Base-by-base conservation (phyloP, 768 basidiomycete genomes). In the Suillus weaverae region DNA sequence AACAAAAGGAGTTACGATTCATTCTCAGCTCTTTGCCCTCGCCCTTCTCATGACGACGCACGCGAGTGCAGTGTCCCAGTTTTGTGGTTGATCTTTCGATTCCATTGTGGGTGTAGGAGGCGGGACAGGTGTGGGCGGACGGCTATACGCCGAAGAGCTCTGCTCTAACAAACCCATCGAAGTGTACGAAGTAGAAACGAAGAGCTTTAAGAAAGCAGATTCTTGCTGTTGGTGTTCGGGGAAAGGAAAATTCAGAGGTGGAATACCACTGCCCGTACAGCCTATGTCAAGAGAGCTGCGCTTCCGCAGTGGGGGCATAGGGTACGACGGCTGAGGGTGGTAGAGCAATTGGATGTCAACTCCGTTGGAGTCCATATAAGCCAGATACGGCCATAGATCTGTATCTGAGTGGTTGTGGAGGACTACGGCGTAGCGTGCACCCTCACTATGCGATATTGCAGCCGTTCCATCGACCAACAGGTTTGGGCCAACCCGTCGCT, bases 351-450 rank as follows among this genome's bases (percentile, higher is more conserved):
- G 83, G 66, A 85, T 85, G 60, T 78, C 80, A 64, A 86, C 83
- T 46, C 79, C 82, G 62, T 79, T 81, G 3, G 85, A 81, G 69
- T 88, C 85, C 84, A 89, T 84, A 70, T 84, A 86, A 1, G 81
- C 81, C 39, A 89, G 78, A 70, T 86, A 87, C 38, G 87, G 86
- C 87, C 86, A 89, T 35, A 89, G 80, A 70, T 85, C 83, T 63
- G 73, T 67, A 67, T 81, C 79, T 2, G 86, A 81, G 43, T 76
- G 71, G 67, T 88, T 88, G 65, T 77, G 81, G 30, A 89, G 71
- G 41, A 81, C 75, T 55, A 87, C 74, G 43, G 78, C 74, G 65
- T 85, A 88, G 22, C 84, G 77, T 53, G 81, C 72, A 36, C 75
- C 75, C 65, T 75, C 72, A 60, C 81, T 75, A 68, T 81, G 81